Evolutionary conservation across 225 moss, liverwort and hornwort species (phyloP), one percentile per base, ranked within the genome.

Genomic region (Pseudoscleropodium purum): DNA sequence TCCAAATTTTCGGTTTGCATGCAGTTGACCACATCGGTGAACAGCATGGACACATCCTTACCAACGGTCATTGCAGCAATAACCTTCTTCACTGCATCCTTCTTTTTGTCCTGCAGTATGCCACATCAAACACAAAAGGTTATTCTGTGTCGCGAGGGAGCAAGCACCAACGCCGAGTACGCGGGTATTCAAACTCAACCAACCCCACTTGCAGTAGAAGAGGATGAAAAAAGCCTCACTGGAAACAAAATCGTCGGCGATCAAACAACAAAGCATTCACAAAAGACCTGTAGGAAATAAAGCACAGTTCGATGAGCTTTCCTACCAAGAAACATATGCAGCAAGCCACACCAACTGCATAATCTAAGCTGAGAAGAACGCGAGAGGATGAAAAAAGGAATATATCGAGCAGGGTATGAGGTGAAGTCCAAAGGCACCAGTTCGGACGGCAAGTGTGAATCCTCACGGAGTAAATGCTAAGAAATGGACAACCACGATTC

Each of bases 1-100:
- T 99, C 99, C 94, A 99, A 87, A 92, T 99, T 99, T 52, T 99
- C 99, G 43, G 97, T 99, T 93, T 99, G 99, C 99, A 99, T 99
- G 89, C 99, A 99, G 93, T 99, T 99, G 51, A 99, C 99, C 84
- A 99, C 99, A 86, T 99, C 99, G 33, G 99, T 99, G 81, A 99
- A 99, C 78, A 99, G 93, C 98, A 99, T 99, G 59, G 98, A 99
- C 43, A 99, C 98, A 90, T 97, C 98, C 90, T 99, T 99, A 47
- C 98, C 98, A 54, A 99, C 98, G 79, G 98, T 99, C 98, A 99
- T 99, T 67, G 98, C 98, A 83, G 98, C 98, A 83, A 99, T 97
- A 23, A 99, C 98, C 92, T 99, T 99, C 91, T 99, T 99, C 79
- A 99, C 98, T 37, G 98, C 98, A 94, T 99, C 98, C 85, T 99